Conservation (phyloP, 768 basidiomycete genomes). For the Phylloporus sp. region DNA sequence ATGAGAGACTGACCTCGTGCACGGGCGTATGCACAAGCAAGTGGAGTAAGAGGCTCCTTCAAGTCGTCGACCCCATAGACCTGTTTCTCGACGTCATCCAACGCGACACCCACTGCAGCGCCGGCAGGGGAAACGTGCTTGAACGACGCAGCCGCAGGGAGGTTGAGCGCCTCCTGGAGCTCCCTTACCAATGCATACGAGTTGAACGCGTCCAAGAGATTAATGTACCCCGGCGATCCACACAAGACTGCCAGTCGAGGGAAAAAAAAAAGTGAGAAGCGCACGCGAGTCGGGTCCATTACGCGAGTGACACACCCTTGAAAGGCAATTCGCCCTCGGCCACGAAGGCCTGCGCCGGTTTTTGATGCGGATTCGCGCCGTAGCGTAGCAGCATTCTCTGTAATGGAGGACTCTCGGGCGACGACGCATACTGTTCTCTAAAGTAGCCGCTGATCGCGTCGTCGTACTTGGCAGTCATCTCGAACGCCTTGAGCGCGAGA, state of each 20-base stretch:
- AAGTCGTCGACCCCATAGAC: slow-evolving; percentile 97
- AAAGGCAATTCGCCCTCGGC: slow-evolving; percentile 86
- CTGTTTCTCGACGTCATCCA: slow-evolving; percentile 80
- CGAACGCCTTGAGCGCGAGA: slow-evolving; percentile 94
- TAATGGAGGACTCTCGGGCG: slow-evolving; percentile 68
- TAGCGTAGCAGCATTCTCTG: slow-evolving; percentile 88
- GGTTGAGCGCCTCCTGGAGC: slow-evolving; percentile 75
- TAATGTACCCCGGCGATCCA: slow-evolving; percentile 98
- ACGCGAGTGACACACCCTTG: slow-evolving; percentile 53
- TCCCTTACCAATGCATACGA: slow-evolving; percentile 96
- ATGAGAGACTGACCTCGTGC: slow-evolving; percentile 66
- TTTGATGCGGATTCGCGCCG: slow-evolving; percentile 98
- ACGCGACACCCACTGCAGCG: slow-evolving; percentile 83
- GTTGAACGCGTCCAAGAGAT: slow-evolving; percentile 94
- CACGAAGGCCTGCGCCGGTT: slow-evolving; percentile 95
- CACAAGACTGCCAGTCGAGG: slow-evolving; percentile 61
- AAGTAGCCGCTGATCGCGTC: slow-evolving; percentile 96
- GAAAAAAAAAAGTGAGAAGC: slow-evolving; percentile 9
- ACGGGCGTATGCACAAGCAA: slow-evolving; percentile 92
- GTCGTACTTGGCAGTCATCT: slow-evolving; percentile 93
- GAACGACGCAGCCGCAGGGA: slow-evolving; percentile 98
- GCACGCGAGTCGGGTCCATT: not conserved
- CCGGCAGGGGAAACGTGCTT: slow-evolving; percentile 99
- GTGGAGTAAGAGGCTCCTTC: slow-evolving; percentile 80
- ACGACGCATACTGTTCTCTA: slow-evolving; percentile 89